Conservation (phyloP, 2,329 filamentous ascomycete genomes). For the Dactylellina sp. region DNA sequence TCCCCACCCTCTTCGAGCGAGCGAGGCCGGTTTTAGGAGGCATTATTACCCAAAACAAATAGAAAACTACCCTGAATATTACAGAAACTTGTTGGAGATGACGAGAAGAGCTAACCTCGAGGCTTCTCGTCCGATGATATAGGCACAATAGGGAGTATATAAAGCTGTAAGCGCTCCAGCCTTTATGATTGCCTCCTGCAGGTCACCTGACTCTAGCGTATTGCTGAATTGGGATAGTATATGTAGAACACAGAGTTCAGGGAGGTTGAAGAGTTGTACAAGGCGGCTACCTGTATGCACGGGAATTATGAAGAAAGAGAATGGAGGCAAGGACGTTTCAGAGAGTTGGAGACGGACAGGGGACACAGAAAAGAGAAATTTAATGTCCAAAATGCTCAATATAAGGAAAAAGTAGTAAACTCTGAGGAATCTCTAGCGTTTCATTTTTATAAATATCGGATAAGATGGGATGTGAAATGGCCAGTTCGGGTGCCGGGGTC, state of each 20-base stretch:
- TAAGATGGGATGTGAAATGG: constrained; percentile 44
- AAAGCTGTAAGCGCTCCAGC: constrained; percentile 11
- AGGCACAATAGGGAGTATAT: constrained; percentile 43
- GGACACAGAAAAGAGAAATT: constrained; percentile 1
- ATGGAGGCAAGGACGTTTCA: constrained; percentile 4
- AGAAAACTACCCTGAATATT: constrained; percentile 6
- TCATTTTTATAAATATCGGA: constrained; percentile 37
- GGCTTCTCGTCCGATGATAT: constrained; percentile 12
- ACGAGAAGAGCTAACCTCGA: background rate
- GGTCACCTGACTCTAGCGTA: constrained; percentile 37
- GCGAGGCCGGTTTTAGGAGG: constrained; percentile 9
- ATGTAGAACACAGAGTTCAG: constrained; percentile 28
- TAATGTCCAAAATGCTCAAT: constrained; percentile 5
- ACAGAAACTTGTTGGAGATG: constrained; percentile 4
- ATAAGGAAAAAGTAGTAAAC: background rate
- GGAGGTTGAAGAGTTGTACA: background rate
- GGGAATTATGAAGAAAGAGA: constrained; percentile 15
- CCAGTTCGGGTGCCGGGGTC: constrained; percentile 27
- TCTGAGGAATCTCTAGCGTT: constrained; percentile 2
- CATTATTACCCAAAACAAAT: constrained; percentile 30
- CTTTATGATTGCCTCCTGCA: constrained; percentile 17
- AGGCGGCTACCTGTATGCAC: constrained; percentile 9
- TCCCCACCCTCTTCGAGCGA: constrained; percentile 11
- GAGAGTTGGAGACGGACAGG: background rate
- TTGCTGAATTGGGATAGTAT: constrained; percentile 32